Evolutionary conservation across 1,284 basidiomycete genomes (phyloP).

Genomic region (Wallemia ichthyophaga): DNA sequence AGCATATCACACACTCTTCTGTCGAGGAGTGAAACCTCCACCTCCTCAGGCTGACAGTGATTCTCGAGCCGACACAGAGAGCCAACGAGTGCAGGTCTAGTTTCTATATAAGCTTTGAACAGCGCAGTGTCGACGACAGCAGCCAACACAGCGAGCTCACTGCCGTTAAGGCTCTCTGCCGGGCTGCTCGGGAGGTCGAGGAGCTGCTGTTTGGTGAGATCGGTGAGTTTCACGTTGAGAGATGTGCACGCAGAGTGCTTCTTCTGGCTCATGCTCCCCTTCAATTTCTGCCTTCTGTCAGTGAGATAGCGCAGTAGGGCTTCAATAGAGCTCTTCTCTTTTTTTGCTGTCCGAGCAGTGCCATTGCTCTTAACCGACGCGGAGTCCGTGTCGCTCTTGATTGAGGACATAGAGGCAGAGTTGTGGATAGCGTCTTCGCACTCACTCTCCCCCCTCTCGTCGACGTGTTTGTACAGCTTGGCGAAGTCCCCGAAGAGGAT

Average conservation of each 20-base stretch:
- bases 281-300: constrained; percentile 55
- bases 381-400: background rate
- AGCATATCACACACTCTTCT: constrained; percentile 29
- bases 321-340: constrained; percentile 16
- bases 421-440: background rate
- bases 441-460: constrained; percentile 10
- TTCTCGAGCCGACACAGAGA: constrained; percentile 70
- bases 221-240: constrained; percentile 34
- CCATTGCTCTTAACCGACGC: background rate
- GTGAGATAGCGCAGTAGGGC: constrained; percentile 28
- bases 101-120: constrained; percentile 71
- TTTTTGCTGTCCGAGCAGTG: background rate
- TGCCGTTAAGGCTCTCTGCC: constrained; percentile 34
- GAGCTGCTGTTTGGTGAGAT: constrained; percentile 25
- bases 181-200: constrained; percentile 41
- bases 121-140: constrained; percentile 86
- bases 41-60: constrained; percentile 89
- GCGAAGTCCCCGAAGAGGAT: constrained; percentile 41
- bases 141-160: constrained; percentile 53
- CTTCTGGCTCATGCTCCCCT: constrained; percentile 30
- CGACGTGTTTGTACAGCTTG: constrained; percentile 14
- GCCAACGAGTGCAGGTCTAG: constrained; percentile 52
- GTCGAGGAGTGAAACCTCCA: constrained; percentile 56
- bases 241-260: constrained; percentile 18
- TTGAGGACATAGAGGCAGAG: constrained; percentile 14